A percentile compares a stretch with the other conserved stretches of the same genome.
phyloP scores from a whole-genome alignment of 495 filamentous ascomycete species.

The Podospora australis region DNA sequence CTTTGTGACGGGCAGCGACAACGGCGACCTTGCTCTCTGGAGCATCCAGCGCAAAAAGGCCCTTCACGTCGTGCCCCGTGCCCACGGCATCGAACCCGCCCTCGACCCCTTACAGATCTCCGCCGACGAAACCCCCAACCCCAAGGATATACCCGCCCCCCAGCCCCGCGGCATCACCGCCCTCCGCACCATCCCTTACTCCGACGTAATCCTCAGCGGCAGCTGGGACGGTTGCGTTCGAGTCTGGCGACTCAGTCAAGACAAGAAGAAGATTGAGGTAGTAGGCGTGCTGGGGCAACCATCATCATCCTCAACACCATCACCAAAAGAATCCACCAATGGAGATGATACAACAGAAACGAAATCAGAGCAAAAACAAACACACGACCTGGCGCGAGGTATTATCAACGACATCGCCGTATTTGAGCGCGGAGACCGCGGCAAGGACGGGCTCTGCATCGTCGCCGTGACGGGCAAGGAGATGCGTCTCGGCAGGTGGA shows the following conservation, averaged over 20 bases:
- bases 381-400: constrained; percentile 49
- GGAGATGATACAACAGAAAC: constrained; percentile 3
- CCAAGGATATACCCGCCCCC: constrained; percentile 50
- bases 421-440: constrained; percentile 67
- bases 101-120: constrained; percentile 58
- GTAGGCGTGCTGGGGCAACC: constrained; percentile 55
- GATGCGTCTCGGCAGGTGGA: constrained; percentile 74
- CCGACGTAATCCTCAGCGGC: constrained; percentile 79
- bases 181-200: constrained; percentile 74
- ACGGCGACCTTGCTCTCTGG: constrained; percentile 83
- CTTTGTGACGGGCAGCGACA: constrained; percentile 91
- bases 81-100: constrained; percentile 75
- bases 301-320: constrained; percentile 14
- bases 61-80: constrained; percentile 66
- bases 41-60: constrained; percentile 91
- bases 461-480: constrained; percentile 82
- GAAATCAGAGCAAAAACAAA: constrained; percentile 2
- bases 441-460: constrained; percentile 67
- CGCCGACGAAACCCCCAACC: constrained; percentile 57
- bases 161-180: constrained; percentile 88
- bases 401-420: constrained; percentile 81
- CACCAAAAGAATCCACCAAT: constrained; percentile 6
- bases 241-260: constrained; percentile 75
- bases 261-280: constrained; percentile 71
- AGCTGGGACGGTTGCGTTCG: constrained; percentile 89